phyloP scores from a whole-genome alignment of 2,329 filamentous ascomycete species.

The Blastomyces gilchristii region DNA sequence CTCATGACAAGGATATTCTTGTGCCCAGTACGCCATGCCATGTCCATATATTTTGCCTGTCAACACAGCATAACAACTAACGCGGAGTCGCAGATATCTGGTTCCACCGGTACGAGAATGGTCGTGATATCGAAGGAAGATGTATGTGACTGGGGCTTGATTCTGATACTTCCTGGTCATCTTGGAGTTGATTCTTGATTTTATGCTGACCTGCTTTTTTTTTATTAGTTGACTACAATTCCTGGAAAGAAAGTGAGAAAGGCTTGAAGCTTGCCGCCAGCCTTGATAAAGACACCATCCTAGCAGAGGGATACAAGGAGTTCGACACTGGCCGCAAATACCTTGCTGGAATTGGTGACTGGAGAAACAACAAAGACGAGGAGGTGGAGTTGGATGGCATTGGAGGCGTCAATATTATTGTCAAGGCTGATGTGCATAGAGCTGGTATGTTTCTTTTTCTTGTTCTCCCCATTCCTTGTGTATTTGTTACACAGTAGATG shows the following conservation, averaged over 20 bases:
- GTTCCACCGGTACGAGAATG: conserved; percentile 82
- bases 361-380: conserved; percentile 81
- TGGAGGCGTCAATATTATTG: conserved; percentile 91
- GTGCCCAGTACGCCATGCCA: conserved; percentile 67
- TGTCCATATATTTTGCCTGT: background rate
- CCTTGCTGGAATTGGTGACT: conserved; percentile 86
- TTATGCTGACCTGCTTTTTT: background rate
- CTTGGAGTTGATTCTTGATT: conserved; percentile 5
- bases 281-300: conserved; percentile 67
- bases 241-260: conserved; percentile 90
- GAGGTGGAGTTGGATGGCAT: conserved; percentile 91
- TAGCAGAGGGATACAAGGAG: conserved; percentile 93
- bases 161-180: background rate
- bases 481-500: background rate
- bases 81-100: conserved; percentile 60
- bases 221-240: conserved; percentile 84
- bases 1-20: conserved; percentile 83
- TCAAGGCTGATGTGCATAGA: conserved; percentile 95
- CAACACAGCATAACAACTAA: background rate
- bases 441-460: conserved; percentile 51
- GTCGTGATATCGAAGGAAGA: conserved; percentile 81
- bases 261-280: conserved; percentile 61
- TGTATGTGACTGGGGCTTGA: conserved; percentile 48
- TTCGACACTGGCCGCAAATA: conserved; percentile 83
- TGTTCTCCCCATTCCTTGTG: conserved; percentile 12